A percentile compares a stretch with the other conserved stretches of the same genome.
These are phyloP conservation scores for Ammopiptanthus mongolicus DNA, from an alignment of 306 rosid genomes.

Conservation along the genomic window DNA sequence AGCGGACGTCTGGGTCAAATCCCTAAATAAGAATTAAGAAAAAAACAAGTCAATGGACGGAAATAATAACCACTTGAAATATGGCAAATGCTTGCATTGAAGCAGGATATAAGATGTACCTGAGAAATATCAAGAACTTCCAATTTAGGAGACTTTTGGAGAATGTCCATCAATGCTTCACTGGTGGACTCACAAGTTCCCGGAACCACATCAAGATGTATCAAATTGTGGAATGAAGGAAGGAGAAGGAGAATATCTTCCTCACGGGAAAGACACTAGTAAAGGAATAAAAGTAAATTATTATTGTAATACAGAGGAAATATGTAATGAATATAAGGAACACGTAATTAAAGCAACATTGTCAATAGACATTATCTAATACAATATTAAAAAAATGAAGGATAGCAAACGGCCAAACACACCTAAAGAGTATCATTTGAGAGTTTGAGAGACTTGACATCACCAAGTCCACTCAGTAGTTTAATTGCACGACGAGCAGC, in stretches of 20 bases:
- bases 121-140: background rate
- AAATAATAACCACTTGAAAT: background rate
- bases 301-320: background rate
- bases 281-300: background rate
- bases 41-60: background rate
- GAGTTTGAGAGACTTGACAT: background rate
- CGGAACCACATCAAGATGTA: background rate
- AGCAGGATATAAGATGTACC: background rate
- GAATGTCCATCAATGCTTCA: constrained; percentile 11
- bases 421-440: constrained; percentile 12
- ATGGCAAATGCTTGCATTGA: background rate
- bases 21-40: constrained; percentile 7
- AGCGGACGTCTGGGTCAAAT: background rate
- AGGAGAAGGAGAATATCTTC: background rate
- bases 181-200: background rate
- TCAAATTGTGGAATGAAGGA: constrained; percentile 17
- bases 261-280: background rate
- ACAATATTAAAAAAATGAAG: background rate
- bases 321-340: background rate
- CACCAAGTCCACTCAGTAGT: constrained; percentile 7
- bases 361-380: background rate
- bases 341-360: background rate
- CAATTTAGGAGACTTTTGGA: constrained; percentile 14
- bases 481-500: background rate
- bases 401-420: background rate